These are phyloP conservation scores for Phaeophleospora eucalypticola DNA, from an alignment of 2,329 filamentous ascomycete genomes.

Conservation along the genomic window DNA sequence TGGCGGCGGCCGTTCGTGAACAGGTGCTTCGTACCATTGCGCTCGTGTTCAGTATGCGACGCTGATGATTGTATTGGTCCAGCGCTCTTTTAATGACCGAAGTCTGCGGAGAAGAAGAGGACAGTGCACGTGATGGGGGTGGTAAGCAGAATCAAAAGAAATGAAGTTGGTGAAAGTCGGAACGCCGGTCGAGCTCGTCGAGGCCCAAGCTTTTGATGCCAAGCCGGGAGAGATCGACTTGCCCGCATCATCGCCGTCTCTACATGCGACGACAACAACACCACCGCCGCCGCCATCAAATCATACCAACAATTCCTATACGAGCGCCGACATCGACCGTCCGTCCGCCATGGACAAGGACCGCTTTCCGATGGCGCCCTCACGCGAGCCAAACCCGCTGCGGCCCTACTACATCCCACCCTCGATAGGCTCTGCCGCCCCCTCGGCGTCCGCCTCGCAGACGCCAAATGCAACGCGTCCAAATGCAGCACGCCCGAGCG, in stretches of 20 bases:
- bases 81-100: no score
- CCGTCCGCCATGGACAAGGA: conserved; percentile 14
- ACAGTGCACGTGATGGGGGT: background rate
- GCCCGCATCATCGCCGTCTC: background rate
- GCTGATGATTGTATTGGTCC: no score
- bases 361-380: conserved; percentile 39
- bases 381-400: conserved; percentile 57
- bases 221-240: background rate
- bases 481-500: conserved; percentile 6
- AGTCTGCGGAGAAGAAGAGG: background rate
- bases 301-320: background rate
- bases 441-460: conserved; percentile 26
- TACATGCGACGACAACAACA: background rate
- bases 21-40: background rate
- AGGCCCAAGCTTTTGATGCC: background rate
- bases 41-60: no score
- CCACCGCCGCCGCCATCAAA: no score
- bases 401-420: conserved; percentile 70
- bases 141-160: background rate
- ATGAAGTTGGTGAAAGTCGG: background rate
- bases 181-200: background rate
- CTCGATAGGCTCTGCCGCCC: conserved; percentile 51
- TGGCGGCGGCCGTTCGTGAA: conserved; percentile 2
- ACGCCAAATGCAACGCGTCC: conserved; percentile 6
- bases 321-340: background rate